Evolutionary conservation across 495 filamentous ascomycete genomes (phyloP), one percentile per base, ranked within the genome.

Genomic region (Aspergillus funiculosus): DNA sequence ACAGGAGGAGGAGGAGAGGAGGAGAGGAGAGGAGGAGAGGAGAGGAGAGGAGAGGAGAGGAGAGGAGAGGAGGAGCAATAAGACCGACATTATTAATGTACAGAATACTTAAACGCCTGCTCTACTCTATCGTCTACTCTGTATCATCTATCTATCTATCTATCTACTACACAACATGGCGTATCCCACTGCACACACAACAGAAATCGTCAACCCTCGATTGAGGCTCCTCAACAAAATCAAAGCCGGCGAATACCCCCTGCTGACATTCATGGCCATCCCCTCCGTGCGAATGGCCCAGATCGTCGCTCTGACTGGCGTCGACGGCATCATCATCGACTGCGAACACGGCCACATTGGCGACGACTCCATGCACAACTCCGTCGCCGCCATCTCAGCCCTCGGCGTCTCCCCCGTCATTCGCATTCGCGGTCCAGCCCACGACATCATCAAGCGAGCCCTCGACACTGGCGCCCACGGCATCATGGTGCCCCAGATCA

Each of bases 391-490:
- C 6, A 80, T 86, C 39, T 81, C 81, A 6, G 72, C 80, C 18
- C 76, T 79, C 46, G 79, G 78, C 6, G 79, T 78, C 1, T 81
- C 78, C 10, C 83, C 83, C 1, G 72, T 87, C 45, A 80, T 87
- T 28, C 73, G 83, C 41, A 76, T 85, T 3, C 78, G 82, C 6
- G 80, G 78, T 39, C 71, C 75, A 20, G 80, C 83, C 60, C 70
- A 76, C 7, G 85, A 73, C 75, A 83, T 88, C 79, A 77, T 88
- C 39, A 88, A 86, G 68, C 76, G 83, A 72, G 82, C 81, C 4
- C 69, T 86, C 15, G 82, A 87, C 60, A 66, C 78, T 13, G 83
- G 82, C 17, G 81, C 83, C 15, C 82, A 86, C 47, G 83, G 82
- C 5, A 73, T 79, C 32, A 62, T 70, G 64, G 63, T 63, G 2